Evolutionary conservation across 1,139 yeast species (phyloP).

Genomic region (Ogataea hybrid): DNA sequence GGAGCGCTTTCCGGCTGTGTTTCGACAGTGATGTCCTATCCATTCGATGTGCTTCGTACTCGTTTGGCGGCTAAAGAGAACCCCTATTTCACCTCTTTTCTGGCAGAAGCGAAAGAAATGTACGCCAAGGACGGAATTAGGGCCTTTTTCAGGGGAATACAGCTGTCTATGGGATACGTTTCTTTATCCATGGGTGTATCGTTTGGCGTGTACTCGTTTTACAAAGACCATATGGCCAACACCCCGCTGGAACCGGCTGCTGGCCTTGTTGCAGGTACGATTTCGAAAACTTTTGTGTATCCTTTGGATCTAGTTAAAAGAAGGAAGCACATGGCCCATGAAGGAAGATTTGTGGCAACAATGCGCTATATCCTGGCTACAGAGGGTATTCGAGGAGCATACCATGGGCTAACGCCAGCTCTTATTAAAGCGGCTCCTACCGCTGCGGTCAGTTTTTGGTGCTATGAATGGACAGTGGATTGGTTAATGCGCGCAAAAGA

Average conservation of each 20-base stretch:
- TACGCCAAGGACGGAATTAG: slow-evolving; percentile 46
- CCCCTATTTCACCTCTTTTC: slow-evolving; percentile 46
- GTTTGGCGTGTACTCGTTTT: slow-evolving; percentile 30
- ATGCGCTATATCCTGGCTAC: slow-evolving; percentile 39
- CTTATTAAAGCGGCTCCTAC: slow-evolving; percentile 79
- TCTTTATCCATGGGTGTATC: slow-evolving; percentile 31
- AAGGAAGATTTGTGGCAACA: slow-evolving; percentile 23
- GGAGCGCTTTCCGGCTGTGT: slow-evolving; percentile 78
- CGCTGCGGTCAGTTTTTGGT: slow-evolving; percentile 72
- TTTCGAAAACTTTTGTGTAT: slow-evolving; percentile 71
- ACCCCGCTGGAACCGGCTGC: slow-evolving; percentile 61
- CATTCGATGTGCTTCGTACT: slow-evolving; percentile 84
- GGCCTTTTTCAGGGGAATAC: slow-evolving; percentile 78
- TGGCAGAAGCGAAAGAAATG: slow-evolving; percentile 43
- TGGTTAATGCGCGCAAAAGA: slow-evolving; percentile 13
- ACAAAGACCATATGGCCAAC: slow-evolving; percentile 23
- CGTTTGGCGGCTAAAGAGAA: slow-evolving; percentile 63
- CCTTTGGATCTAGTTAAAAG: slow-evolving; percentile 86
- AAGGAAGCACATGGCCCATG: slow-evolving; percentile 61
- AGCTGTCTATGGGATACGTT: slow-evolving; percentile 47
- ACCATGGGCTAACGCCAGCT: slow-evolving; percentile 70
- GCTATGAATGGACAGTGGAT: slow-evolving; percentile 48
- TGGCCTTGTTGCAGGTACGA: slow-evolving; percentile 75
- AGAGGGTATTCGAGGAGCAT: slow-evolving; percentile 69
- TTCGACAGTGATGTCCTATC: slow-evolving; percentile 77